phyloP scores from a whole-genome alignment of 108 stramenopile species.

The Fistulifera pelliculosa region DNA sequence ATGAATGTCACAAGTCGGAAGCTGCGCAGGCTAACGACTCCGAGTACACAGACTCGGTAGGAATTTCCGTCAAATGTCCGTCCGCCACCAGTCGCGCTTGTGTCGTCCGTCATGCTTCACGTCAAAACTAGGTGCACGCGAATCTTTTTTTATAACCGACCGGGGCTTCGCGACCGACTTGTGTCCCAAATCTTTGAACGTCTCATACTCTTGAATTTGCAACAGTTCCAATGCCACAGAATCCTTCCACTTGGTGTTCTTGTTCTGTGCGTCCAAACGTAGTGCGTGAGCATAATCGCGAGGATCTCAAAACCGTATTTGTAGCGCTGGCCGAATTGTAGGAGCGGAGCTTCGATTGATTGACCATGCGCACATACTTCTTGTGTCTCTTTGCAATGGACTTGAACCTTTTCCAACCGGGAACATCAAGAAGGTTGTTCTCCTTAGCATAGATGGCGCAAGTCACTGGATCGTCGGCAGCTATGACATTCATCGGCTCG shows the following conservation, averaged over 20 bases:
- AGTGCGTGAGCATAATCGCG: conserved; percentile 11
- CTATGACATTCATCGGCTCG: conserved; percentile 19
- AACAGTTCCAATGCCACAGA: conserved; percentile 11
- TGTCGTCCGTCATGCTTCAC: conserved; percentile 26
- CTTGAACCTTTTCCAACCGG: conserved; percentile 37
- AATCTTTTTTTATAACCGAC: conserved; percentile 21
- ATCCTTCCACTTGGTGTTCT: conserved; percentile 25
- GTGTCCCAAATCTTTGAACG: conserved; percentile 19
- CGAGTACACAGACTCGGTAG: conserved; percentile 18
- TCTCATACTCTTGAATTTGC: conserved; percentile 16
- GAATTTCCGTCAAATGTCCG: conserved; percentile 23
- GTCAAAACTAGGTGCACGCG: conserved; percentile 25
- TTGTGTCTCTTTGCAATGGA: conserved; percentile 6
- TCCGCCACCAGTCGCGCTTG: conserved; percentile 26
- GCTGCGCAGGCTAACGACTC: conserved; percentile 19
- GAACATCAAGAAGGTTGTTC: conserved; percentile 16
- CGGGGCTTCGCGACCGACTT: background rate
- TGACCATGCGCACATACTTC: conserved; percentile 1
- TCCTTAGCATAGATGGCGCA: conserved; percentile 26
- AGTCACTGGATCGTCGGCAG: conserved; percentile 25
- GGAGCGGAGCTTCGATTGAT: conserved; percentile 5
- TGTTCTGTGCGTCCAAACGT: conserved; percentile 8
- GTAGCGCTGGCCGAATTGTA: background rate
- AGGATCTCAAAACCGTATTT: conserved; percentile 24
- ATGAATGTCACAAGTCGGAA: conserved; percentile 7